Base-by-base conservation (phyloP, 2,329 filamentous ascomycete genomes). In the Xylariaceae sp. region DNA sequence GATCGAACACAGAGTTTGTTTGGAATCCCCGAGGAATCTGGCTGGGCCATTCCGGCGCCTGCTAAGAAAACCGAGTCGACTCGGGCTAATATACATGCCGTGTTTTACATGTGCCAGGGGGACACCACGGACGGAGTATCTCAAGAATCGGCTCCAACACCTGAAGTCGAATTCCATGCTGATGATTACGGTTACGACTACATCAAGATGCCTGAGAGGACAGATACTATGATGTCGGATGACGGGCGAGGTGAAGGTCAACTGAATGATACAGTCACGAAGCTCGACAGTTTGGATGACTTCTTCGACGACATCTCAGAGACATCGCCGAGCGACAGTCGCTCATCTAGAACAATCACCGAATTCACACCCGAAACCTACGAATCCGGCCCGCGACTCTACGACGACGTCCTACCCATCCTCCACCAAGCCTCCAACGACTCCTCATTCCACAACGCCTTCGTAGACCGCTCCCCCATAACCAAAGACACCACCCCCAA, bases 21-120 rank as follows among this genome's bases (percentile, higher is more conserved):
- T 72, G 95, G 95, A 34, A 97, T 99, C 60, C 94, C 94, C 0
- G 93, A 97, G 71, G 88, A 92, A 18, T 94, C 90, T 13, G 94
- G 94, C 1, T 99, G 94, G 94, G 94, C 94, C 0, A 91, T 99
- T 50, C 93, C 94, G 0, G 85, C 95, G 72, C 94, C 94, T 13
- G 93, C 93, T 0, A 88, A 89, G 58, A 93, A 96, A 76, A 94
- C 92, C 0, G 87, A 88, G 56, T 84, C 87, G 39, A 97, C 94
- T 3, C 84, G 94, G 59, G 84, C 88, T 59, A 99, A 99, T 68
- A 94, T 99, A 2, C 93, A 97, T 72, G 91, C 92, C 0, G 92
- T 94, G 0, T 97, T 97, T 74, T 96, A 96, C 74, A 96, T 92
- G 64, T 97, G 92, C 69, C 88, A 90, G 56, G 88, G 84, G 62